Percentiles rank a stretch among this genome's conserved stretches.
Conservation (phyloP, 768 basidiomycete genomes). For the Symmetrospora coprosmae region DNA sequence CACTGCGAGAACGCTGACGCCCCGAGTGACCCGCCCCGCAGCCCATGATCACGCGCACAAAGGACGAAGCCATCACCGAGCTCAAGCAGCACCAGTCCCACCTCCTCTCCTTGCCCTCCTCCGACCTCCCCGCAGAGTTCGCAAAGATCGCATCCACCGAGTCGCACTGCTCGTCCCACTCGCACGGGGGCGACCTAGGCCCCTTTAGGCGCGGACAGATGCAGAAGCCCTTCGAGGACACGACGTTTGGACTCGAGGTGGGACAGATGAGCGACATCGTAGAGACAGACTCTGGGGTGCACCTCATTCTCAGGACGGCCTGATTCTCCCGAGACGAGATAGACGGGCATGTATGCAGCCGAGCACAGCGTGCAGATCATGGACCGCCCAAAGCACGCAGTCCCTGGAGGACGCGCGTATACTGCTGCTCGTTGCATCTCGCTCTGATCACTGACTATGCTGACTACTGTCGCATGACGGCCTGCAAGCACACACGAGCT, state of each 20-base stretch:
- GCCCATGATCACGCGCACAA: constrained; percentile 65
- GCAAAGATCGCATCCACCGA: constrained; percentile 56
- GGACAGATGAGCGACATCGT: constrained; percentile 56
- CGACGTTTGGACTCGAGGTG: constrained; percentile 55
- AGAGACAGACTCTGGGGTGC: constrained; percentile 78
- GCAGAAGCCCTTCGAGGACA: constrained; percentile 96
- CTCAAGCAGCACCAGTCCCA: constrained; percentile 52
- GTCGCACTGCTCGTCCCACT: constrained; percentile 81
- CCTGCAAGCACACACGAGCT: no score
- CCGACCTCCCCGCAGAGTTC: constrained; percentile 46
- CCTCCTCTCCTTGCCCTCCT: constrained; percentile 33
- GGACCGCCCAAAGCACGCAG: no score
- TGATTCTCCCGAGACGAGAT: no score
- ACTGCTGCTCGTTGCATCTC: no score
- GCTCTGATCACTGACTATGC: no score
- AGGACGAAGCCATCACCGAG: constrained; percentile 76
- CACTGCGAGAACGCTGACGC: neutral
- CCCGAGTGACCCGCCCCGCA: no score
- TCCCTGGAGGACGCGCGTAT: no score
- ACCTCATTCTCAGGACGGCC: constrained; percentile 59
- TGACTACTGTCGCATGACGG: no score
- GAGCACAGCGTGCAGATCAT: no score
- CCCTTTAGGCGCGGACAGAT: constrained; percentile 73
- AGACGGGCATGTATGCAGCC: no score
- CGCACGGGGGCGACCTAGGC: constrained; percentile 67